These are phyloP conservation scores for Nemania sp. DNA, from an alignment of 2,329 filamentous ascomycete genomes.

Conservation along the genomic window DNA sequence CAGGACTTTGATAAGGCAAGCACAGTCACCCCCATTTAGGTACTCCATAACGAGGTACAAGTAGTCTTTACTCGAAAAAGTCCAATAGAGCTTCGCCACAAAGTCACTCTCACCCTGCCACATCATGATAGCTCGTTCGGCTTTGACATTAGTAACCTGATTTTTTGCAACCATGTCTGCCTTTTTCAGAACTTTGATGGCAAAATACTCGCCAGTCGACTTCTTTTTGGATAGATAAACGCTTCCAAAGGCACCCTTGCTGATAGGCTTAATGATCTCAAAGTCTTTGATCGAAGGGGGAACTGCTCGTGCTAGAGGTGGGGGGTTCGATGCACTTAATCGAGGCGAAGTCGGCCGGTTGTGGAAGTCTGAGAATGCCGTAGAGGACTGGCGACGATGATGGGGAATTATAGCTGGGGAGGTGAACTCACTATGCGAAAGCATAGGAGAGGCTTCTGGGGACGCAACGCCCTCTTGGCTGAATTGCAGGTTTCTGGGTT, in stretches of 20 bases:
- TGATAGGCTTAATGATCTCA: slow-evolving; percentile 99
- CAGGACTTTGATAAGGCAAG: slow-evolving; percentile 92
- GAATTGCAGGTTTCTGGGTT: slow-evolving; percentile 69
- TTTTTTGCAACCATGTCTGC: slow-evolving; percentile 99
- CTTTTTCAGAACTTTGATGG: slow-evolving; percentile 98
- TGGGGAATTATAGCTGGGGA: slow-evolving; percentile 69
- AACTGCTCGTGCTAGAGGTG: slow-evolving; percentile 84
- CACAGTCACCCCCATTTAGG: slow-evolving; percentile 94
- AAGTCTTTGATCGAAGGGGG: slow-evolving; percentile 99
- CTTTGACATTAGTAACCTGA: slow-evolving; percentile 98
- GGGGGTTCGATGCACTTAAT: slow-evolving; percentile 72
- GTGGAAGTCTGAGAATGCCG: slow-evolving; percentile 73
- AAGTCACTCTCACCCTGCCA: slow-evolving; percentile 99
- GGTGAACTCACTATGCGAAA: slow-evolving; percentile 79
- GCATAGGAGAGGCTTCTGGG: slow-evolving; percentile 86
- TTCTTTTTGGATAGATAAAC: slow-evolving; percentile 99
- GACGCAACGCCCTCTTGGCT: slow-evolving; percentile 72
- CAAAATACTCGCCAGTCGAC: slow-evolving; percentile 96
- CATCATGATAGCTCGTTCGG: slow-evolving; percentile 99
- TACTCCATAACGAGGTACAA: slow-evolving; percentile 99
- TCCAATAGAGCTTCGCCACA: slow-evolving; percentile 99
- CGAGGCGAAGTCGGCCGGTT: slow-evolving; percentile 79
- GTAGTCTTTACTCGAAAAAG: slow-evolving; percentile 98
- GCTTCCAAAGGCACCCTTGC: slow-evolving; percentile 96
- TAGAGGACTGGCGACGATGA: slow-evolving; percentile 89